Percentiles rank a stretch among this genome's conserved stretches.
phyloP scores from a whole-genome alignment of 768 basidiomycete genomes.

The Russula griseocarnosa region DNA sequence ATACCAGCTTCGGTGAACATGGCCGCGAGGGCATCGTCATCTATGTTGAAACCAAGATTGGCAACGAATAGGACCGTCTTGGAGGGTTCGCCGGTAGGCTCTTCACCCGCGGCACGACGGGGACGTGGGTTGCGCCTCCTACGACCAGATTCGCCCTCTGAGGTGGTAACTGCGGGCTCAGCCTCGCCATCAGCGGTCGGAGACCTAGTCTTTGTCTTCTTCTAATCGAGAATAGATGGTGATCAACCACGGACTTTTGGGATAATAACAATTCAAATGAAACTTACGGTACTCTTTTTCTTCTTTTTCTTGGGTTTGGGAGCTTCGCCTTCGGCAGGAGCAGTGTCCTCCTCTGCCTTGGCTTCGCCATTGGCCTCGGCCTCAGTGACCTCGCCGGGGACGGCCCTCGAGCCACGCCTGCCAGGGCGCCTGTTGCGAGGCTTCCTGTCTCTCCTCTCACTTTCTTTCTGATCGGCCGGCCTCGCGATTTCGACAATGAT shows the following conservation, averaged over 20 bases:
- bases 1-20: constrained; percentile 88
- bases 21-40: constrained; percentile 72
- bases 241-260: constrained; percentile 29
- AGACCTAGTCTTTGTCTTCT: constrained; percentile 44
- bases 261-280: constrained; percentile 23
- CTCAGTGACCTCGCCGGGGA: constrained; percentile 85
- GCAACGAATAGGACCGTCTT: constrained; percentile 92
- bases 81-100: constrained; percentile 83
- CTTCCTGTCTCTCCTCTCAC: constrained; percentile 74
- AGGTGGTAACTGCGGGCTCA: constrained; percentile 38
- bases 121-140: constrained; percentile 56
- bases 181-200: constrained; percentile 38
- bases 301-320: constrained; percentile 75
- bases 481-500: constrained; percentile 93
- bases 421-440: constrained; percentile 67
- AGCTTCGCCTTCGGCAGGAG: constrained; percentile 50
- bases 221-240: constrained; percentile 44
- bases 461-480: constrained; percentile 83
- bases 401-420: constrained; percentile 82
- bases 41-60: constrained; percentile 93
- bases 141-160: constrained; percentile 47
- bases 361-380: constrained; percentile 81
- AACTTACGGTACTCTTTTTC: constrained; percentile 58
- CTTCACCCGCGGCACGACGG: constrained; percentile 71
- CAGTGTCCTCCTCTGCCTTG: constrained; percentile 54